phyloP scores from a whole-genome alignment of 2,329 filamentous ascomycete genomes.

The Pezicula neosporulosa region DNA sequence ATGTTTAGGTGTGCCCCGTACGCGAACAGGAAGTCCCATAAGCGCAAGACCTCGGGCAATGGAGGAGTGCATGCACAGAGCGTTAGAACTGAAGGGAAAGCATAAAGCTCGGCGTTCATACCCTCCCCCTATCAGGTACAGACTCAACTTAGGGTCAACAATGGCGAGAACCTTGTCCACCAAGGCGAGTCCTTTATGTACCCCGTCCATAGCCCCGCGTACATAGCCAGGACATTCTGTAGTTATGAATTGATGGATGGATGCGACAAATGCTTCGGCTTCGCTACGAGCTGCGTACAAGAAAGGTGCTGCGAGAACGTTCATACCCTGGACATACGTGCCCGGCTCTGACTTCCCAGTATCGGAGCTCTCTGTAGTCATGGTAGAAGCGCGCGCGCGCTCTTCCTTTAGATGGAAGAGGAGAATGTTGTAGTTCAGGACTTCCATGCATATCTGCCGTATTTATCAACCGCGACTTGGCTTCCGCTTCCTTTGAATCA shows the following conservation, averaged over 20 bases:
- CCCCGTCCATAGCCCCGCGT: constrained; percentile 92
- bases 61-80: constrained; percentile 95
- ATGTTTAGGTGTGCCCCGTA: constrained; percentile 95
- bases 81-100: constrained; percentile 91
- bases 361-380: constrained; percentile 64
- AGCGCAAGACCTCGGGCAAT: constrained; percentile 82
- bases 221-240: constrained; percentile 91
- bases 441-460: constrained; percentile 22
- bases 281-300: constrained; percentile 93
- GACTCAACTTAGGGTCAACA: constrained; percentile 82
- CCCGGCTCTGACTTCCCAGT: constrained; percentile 63
- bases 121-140: constrained; percentile 80
- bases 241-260: constrained; percentile 84
- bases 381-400: constrained; percentile 55
- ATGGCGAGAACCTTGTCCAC: constrained; percentile 91
- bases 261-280: constrained; percentile 89
- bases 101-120: constrained; percentile 90
- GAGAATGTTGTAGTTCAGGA: constrained; percentile 20
- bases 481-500: constrained; percentile 58
- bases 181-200: constrained; percentile 85
- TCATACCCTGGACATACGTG: constrained; percentile 98
- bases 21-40: constrained; percentile 97
- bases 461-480: constrained; percentile 14
- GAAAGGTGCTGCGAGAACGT: constrained; percentile 93
- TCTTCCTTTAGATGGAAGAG: constrained; percentile 34